Evolutionary conservation across 1,284 basidiomycete genomes (phyloP).

Genomic region (Chondrostereum purpureum): DNA sequence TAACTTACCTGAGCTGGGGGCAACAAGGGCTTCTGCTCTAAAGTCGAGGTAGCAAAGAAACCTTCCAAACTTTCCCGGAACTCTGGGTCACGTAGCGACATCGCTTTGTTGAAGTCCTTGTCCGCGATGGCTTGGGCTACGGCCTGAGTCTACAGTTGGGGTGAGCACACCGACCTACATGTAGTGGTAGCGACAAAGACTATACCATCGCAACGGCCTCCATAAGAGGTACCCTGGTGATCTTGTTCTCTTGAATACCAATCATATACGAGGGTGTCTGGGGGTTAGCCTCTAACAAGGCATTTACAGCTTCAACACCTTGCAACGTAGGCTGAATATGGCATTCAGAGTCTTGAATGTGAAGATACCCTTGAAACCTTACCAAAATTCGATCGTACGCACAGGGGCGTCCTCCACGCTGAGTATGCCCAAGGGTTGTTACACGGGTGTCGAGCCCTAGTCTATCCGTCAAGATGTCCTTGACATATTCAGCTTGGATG

Average conservation of each 20-base stretch:
- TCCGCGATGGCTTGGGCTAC: slow-evolving; percentile 80
- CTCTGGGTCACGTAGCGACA: slow-evolving; percentile 87
- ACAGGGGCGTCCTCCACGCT: slow-evolving; percentile 90
- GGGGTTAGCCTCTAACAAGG: slow-evolving; percentile 84
- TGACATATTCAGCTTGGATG: slow-evolving; percentile 88
- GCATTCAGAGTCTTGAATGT: neutral
- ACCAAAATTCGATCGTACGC: slow-evolving; percentile 92
- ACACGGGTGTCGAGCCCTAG: slow-evolving; percentile 94
- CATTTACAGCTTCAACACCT: slow-evolving; percentile 90
- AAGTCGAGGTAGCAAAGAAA: slow-evolving; percentile 68
- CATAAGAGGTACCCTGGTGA: slow-evolving; percentile 85
- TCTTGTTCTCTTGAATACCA: slow-evolving; percentile 93
- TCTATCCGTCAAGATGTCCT: slow-evolving; percentile 79
- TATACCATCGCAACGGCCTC: slow-evolving; percentile 84
- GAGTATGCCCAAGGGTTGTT: slow-evolving; percentile 97
- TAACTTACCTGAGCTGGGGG: slow-evolving; percentile 55
- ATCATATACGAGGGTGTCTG: slow-evolving; percentile 97
- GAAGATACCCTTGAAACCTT: slow-evolving; percentile 19
- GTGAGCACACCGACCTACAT: slow-evolving; percentile 2
- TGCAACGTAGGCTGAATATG: slow-evolving; percentile 79
- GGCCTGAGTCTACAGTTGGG: slow-evolving; percentile 84
- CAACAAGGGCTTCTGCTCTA: slow-evolving; percentile 47
- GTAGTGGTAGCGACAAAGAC: slow-evolving; percentile 1
- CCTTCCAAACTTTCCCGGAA: slow-evolving; percentile 85
- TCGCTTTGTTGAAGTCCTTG: slow-evolving; percentile 84